Base-by-base conservation (phyloP, 2,329 filamentous ascomycete genomes). In the Colletotrichum paranaense region DNA sequence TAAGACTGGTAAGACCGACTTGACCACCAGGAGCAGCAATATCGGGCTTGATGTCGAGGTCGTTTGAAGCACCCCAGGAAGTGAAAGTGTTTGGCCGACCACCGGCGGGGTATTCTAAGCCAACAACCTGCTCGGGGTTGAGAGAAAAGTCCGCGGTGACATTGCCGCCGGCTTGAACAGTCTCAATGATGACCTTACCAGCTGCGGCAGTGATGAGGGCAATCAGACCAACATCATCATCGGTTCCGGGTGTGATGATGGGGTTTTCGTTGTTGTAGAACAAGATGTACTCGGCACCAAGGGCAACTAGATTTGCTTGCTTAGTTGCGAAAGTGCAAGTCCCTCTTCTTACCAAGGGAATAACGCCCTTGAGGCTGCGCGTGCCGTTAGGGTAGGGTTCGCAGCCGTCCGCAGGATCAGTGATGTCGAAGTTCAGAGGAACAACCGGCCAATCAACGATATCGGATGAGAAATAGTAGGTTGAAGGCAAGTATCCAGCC, bases 41-140 rank as follows among this genome's bases (percentile, higher is more conserved):
- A 64, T 87, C 82, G 8, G 85, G 84, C 76, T 85, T 86, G 67
- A 86, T 78, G 52, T 81, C 78, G 6, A 86, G 78, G 64, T 87
- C 85, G 68, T 83, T 84, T 3, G 79, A 82, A 4, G 82, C 83
- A 5, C 85, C 85, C 85, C 85, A 87, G 9, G 81, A 81, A 14
- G 82, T 85, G 74, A 81, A 87, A 0, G 76, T 78, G 69, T 79
- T 82, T 6, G 85, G 77, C 19, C 80, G 80, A 4, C 82, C 83
- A 19, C 81, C 84, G 2, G 75, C 73, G 0, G 78, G 57, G 49
- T 78, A 76, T 12, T 76, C 72, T 30, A 80, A 55, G 12, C 74
- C 75, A 16, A 78, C 74, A 0, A 78, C 72, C 35, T 74, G 72
- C 52, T 79, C 75, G 4, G 77, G 75, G 63, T 77, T 74, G 35